Evolutionary conservation across 371 early-diverging fungal species (phyloP).

Genomic region (Funneliformis caledonium): DNA sequence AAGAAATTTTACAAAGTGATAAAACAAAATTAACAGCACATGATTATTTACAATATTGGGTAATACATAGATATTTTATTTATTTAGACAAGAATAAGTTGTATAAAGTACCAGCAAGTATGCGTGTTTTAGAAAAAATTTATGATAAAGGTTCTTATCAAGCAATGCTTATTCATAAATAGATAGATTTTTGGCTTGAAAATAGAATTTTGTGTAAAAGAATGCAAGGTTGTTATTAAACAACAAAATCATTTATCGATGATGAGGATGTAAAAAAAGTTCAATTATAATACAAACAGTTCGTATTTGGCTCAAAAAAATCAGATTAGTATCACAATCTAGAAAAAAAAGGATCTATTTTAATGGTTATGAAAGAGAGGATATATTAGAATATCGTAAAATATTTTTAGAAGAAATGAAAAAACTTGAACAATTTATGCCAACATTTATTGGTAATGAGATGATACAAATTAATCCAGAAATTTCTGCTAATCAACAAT

Average conservation of each 20-base stretch:
- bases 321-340: neutral
- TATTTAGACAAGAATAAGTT: neutral
- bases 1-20: neutral
- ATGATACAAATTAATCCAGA: neutral
- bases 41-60: neutral
- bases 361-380: too few relatives aligned
- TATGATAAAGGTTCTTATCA: too few relatives aligned
- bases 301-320: neutral
- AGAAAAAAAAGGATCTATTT: neutral
- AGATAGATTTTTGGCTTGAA: neutral
- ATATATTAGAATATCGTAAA: too few relatives aligned
- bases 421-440: neutral
- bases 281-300: neutral
- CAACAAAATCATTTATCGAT: slow-evolving; percentile 12
- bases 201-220: neutral
- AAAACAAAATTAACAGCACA: neutral
- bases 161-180: neutral
- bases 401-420: neutral
- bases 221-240: neutral
- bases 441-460: neutral
- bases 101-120: neutral
- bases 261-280: neutral
- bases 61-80: neutral
- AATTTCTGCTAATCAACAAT: neutral
- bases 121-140: too few relatives aligned